These are phyloP conservation scores for Otatea glauca DNA, from an alignment of 176 grass and related monocot genomes.

Conservation along the genomic window DNA sequence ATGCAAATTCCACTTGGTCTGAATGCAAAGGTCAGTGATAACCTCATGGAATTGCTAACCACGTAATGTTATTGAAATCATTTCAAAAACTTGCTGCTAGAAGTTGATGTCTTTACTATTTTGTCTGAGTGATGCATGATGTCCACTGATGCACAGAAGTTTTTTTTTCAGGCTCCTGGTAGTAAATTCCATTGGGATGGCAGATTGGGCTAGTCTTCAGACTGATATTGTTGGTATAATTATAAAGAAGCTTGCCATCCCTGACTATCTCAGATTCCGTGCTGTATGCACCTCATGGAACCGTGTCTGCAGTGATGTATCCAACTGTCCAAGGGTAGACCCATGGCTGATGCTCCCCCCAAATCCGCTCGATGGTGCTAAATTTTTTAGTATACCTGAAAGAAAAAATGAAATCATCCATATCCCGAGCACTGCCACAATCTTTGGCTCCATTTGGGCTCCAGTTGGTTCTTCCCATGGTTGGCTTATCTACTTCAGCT, in stretches of 20 bases:
- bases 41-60: neutral
- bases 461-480: constrained; percentile 58
- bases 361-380: constrained; percentile 13
- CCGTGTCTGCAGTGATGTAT: constrained; percentile 43
- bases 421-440: constrained; percentile 20
- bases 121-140: constrained; percentile 12
- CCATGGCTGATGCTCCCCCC: constrained; percentile 56
- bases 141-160: neutral
- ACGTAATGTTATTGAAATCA: neutral
- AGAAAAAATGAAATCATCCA: constrained; percentile 48
- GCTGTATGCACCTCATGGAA: constrained; percentile 62
- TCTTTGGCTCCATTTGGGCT: constrained; percentile 48
- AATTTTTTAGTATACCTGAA: constrained; percentile 57
- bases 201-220: constrained; percentile 55
- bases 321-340: constrained; percentile 50
- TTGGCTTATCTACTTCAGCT: constrained; percentile 54
- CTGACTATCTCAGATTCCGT: constrained; percentile 60
- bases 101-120: constrained; percentile 11
- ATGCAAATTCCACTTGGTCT: neutral
- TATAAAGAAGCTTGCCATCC: constrained; percentile 55
- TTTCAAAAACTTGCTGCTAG: constrained; percentile 16
- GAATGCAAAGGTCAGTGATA: neutral
- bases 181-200: constrained; percentile 40
- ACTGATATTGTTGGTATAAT: constrained; percentile 54
- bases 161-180: constrained; percentile 28